phyloP scores from a whole-genome alignment of 305 asterid genomes.

The Fraxinus dipetala region DNA sequence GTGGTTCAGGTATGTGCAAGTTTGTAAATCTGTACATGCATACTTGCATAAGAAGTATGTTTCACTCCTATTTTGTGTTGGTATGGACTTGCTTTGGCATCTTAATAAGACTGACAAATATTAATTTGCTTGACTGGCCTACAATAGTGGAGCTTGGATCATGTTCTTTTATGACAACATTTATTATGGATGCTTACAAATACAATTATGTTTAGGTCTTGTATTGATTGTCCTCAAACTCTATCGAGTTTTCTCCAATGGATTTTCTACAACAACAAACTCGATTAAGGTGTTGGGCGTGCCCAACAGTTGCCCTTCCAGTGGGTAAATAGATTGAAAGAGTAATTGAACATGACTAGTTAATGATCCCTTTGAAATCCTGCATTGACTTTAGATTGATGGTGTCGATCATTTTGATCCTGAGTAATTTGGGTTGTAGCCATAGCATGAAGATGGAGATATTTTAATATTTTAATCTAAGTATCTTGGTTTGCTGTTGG shows the following conservation, averaged over 20 bases:
- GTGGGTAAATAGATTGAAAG: background rate
- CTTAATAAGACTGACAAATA: background rate
- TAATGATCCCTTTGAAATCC: background rate
- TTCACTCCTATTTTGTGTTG: background rate
- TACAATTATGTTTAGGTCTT: background rate
- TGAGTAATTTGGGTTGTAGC: background rate
- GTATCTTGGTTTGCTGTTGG: background rate
- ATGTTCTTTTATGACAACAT: background rate
- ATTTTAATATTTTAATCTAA: background rate
- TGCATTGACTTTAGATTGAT: background rate
- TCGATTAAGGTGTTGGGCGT: background rate
- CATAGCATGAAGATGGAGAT: background rate
- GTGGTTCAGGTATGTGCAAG: background rate
- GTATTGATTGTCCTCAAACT: background rate
- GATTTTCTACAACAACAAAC: background rate
- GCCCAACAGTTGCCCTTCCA: background rate
- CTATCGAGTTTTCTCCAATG: background rate
- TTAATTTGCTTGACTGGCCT: background rate
- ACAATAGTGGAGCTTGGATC: background rate
- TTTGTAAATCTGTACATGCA: background rate
- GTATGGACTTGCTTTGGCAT: background rate
- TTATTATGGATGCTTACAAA: background rate
- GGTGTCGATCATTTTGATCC: background rate
- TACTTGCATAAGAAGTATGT: background rate
- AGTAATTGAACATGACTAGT: background rate